phyloP scores from a whole-genome alignment of 148 eudicot species.

The Agrostemma githago region DNA sequence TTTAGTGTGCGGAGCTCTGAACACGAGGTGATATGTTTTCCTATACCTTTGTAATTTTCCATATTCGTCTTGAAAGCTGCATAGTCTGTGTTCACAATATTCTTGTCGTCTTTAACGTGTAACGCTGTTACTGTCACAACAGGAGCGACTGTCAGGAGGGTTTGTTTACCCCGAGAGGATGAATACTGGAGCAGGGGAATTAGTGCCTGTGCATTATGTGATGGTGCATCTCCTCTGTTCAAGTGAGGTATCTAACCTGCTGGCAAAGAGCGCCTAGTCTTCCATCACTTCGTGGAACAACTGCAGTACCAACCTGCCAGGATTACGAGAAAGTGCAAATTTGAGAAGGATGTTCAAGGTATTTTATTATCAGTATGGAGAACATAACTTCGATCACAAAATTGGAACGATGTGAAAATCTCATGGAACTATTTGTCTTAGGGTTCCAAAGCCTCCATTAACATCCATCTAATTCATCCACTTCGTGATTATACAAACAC shows the following conservation, averaged over 20 bases:
- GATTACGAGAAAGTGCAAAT: too few species aligned
- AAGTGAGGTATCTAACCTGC: constrained; percentile 42
- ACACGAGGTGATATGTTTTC: constrained; percentile 62
- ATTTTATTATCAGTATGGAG: too few species aligned
- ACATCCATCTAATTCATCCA: too few species aligned
- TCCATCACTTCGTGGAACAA: too few species aligned
- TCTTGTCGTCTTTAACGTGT: constrained; percentile 43
- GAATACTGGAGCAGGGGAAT: constrained; percentile 99
- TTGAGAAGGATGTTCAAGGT: too few species aligned
- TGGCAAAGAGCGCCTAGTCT: too few species aligned
- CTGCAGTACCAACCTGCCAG: too few species aligned
- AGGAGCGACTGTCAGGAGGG: constrained; percentile 90
- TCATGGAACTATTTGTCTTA: too few species aligned
- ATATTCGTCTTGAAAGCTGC: background rate
- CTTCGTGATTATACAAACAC: too few species aligned
- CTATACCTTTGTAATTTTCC: background rate
- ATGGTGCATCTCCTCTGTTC: constrained; percentile 96
- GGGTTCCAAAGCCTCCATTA: too few species aligned
- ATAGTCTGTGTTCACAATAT: background rate
- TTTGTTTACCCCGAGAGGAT: constrained; percentile 81
- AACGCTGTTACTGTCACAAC: constrained; percentile 81
- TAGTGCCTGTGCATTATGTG: constrained; percentile 99
- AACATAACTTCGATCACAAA: too few species aligned
- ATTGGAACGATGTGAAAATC: too few species aligned
- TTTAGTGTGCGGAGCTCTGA: constrained; percentile 89